Percentiles rank a stretch among this genome's conserved stretches.
Conservation (phyloP, 305 asterid genomes). For the Fraxinus sp. region DNA sequence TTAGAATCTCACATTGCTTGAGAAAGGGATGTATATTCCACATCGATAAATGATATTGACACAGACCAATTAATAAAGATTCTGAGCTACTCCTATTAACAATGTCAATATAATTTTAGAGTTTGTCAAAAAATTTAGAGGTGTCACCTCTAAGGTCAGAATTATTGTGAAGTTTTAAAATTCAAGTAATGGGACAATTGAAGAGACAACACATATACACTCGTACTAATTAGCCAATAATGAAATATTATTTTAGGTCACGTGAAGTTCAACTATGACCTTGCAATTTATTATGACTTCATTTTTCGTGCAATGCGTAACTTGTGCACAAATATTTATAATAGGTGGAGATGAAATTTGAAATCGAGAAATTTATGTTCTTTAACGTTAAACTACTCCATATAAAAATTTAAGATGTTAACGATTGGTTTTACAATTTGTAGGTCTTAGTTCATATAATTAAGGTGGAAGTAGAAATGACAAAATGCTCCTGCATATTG, state of each 20-base stretch:
- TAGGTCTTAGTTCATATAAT: neutral
- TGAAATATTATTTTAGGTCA: neutral
- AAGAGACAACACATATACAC: neutral
- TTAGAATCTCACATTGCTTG: too few relatives aligned
- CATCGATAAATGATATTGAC: too few relatives aligned
- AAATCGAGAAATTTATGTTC: neutral
- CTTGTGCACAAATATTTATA: neutral
- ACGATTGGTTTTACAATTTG: neutral
- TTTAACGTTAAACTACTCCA: neutral
- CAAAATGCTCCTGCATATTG: neutral
- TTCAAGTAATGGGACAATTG: neutral
- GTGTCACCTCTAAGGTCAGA: neutral
- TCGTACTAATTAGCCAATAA: neutral
- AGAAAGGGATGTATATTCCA: too few relatives aligned
- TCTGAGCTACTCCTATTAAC: too few relatives aligned
- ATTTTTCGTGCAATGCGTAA: neutral
- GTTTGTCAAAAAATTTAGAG: neutral
- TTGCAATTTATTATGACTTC: neutral
- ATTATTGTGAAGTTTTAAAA: neutral
- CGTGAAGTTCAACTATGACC: neutral
- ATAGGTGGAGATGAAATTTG: neutral
- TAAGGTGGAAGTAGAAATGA: neutral
- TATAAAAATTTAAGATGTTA: neutral
- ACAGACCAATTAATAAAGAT: too few relatives aligned
- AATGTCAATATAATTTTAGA: neutral